phyloP scores from a whole-genome alignment of 768 basidiomycete genomes.

The Amanita thiersii region DNA sequence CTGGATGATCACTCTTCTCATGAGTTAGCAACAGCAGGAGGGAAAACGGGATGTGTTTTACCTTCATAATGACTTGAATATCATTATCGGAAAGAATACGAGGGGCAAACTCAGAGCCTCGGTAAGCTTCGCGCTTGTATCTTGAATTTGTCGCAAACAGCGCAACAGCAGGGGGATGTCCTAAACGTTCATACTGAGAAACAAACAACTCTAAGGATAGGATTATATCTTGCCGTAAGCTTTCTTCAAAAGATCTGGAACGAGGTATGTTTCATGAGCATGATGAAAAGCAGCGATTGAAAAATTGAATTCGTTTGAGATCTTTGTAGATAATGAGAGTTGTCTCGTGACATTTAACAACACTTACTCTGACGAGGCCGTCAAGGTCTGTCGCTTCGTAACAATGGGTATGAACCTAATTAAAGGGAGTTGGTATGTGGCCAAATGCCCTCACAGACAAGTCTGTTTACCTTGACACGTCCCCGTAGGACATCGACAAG shows the following conservation, averaged over 20 bases:
- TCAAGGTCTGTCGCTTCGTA: conserved; percentile 64
- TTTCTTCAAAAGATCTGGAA: conserved; percentile 71
- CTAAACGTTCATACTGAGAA: conserved; percentile 18
- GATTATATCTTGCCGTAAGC: conserved; percentile 39
- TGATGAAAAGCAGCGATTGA: conserved; percentile 70
- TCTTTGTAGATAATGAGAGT: conserved; percentile 13
- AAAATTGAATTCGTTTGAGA: conserved; percentile 65
- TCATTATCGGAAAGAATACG: conserved; percentile 61
- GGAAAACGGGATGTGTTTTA: conserved; percentile 6
- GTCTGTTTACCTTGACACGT: conserved; percentile 48
- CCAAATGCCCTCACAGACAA: neutral
- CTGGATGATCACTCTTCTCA: conserved; percentile 52
- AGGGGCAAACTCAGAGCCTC: conserved; percentile 74
- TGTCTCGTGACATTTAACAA: neutral
- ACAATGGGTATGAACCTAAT: conserved; percentile 48
- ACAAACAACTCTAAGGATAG: neutral
- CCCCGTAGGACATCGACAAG: conserved; percentile 73
- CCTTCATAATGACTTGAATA: conserved; percentile 73
- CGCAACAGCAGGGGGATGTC: conserved; percentile 61
- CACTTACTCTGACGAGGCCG: conserved; percentile 49
- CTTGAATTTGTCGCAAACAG: conserved; percentile 54
- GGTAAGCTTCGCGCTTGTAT: conserved; percentile 73
- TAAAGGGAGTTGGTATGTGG: neutral
- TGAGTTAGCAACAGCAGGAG: neutral
- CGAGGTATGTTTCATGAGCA: conserved; percentile 78